These are phyloP conservation scores for Ajuga reptans DNA, from an alignment of 305 asterid genomes.

Conservation along the genomic window DNA sequence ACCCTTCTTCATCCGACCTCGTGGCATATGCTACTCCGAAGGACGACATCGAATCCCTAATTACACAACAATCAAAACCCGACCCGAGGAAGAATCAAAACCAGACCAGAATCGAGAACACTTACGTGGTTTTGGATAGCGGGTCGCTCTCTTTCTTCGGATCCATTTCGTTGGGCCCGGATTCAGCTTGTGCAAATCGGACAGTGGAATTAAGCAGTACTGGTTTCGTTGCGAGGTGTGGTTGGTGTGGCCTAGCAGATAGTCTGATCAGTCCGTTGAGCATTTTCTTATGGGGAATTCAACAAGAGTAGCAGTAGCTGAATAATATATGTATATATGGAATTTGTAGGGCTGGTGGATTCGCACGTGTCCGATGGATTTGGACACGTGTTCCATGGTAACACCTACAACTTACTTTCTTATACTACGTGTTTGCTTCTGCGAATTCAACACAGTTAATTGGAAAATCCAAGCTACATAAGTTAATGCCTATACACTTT, in stretches of 20 bases:
- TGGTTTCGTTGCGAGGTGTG: background rate
- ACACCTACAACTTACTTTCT: background rate
- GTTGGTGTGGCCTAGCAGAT: background rate
- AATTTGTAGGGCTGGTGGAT: background rate
- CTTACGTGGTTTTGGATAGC: background rate
- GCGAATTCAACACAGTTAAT: too few relatives aligned
- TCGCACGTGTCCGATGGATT: background rate
- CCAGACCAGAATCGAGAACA: background rate
- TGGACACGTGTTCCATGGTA: background rate
- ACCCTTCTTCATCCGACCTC: conserved; percentile 17
- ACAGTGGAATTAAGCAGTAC: background rate
- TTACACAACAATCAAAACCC: too few relatives aligned
- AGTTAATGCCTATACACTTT: too few relatives aligned
- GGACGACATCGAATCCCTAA: conserved; percentile 14
- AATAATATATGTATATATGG: too few relatives aligned
- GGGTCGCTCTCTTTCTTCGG: background rate
- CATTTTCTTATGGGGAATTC: background rate
- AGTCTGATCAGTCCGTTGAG: background rate
- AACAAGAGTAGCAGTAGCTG: too few relatives aligned
- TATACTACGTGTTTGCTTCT: background rate
- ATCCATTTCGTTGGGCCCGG: conserved; percentile 3
- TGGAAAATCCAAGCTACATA: too few relatives aligned
- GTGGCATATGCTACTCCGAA: conserved; percentile 14
- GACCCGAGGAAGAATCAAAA: too few relatives aligned
- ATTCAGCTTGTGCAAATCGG: background rate